Conservation (phyloP, 768 basidiomycete genomes). For the Antrodiella citrinella region DNA sequence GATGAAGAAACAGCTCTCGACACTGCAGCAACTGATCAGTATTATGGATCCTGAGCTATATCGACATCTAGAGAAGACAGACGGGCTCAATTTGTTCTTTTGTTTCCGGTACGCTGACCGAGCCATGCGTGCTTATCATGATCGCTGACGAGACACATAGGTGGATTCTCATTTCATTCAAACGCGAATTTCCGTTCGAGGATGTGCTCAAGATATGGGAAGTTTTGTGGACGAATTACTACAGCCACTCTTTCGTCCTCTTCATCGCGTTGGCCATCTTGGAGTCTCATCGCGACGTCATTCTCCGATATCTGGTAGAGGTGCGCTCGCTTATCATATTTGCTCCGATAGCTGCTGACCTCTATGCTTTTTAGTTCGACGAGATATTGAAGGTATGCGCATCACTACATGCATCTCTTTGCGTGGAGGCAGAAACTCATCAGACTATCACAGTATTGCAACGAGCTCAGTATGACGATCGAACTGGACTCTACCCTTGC, state of each 20-base stretch:
- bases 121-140: too few species aligned
- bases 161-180: constrained; percentile 90
- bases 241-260: constrained; percentile 80
- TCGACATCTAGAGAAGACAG: constrained; percentile 82
- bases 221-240: constrained; percentile 87
- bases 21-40: constrained; percentile 81
- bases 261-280: constrained; percentile 92
- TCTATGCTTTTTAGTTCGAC: constrained; percentile 51
- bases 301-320: constrained; percentile 91
- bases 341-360: not conserved
- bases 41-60: constrained; percentile 97
- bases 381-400: constrained; percentile 60
- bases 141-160: constrained; percentile 28
- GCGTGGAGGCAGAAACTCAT: not conserved
- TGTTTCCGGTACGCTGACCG: constrained; percentile 79
- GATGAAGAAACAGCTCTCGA: constrained; percentile 90
- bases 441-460: constrained; percentile 59
- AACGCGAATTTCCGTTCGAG: constrained; percentile 92
- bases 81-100: constrained; percentile 91
- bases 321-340: constrained; percentile 31
- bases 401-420: not conserved
- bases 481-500: constrained; percentile 93
- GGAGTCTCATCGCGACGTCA: constrained; percentile 92
- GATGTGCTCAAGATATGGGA: constrained; percentile 93
- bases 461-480: constrained; percentile 93